Evolutionary conservation across 495 filamentous ascomycete genomes (phyloP), one percentile per base, ranked within the genome.

Genomic region (Aspergillus ostianus): DNA sequence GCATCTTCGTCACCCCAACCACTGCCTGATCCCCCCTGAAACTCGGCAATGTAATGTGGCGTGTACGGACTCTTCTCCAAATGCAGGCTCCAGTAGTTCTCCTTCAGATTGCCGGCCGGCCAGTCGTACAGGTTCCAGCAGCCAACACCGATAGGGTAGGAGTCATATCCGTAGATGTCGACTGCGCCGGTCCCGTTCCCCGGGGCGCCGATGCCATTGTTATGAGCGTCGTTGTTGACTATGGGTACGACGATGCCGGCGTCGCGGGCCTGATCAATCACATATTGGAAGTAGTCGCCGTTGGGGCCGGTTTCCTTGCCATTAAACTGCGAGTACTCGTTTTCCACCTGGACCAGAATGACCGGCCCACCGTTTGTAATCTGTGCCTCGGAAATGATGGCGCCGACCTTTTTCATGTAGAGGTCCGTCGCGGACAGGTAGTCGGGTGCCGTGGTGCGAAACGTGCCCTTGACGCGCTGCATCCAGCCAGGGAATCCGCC

Each of bases 31-130:
- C 82, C 82, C 7, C 75, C 80, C 60, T 83, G 76, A 50, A 83
- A 84, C 58, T 84, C 82, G 2, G 82, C 71, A 10, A 83, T 58
- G 55, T 68, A 81, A 21, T 76, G 74, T 0, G 81, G 82, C 52
- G 83, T 81, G 0, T 79, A 82, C 57, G 65, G 79, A 2, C 77
- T 79, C 58, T 83, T 83, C 47, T 77, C 76, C 12, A 78, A 72
- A 66, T 84, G 84, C 82, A 80, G 84, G 58, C 84, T 74, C 53
- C 81, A 82, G 57, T 82, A 85, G 12, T 70, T 84, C 12, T 80
- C 73, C 19, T 77, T 74, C 4, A 84, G 69, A 56, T 69, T 77
- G 57, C 81, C 83, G 2, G 76, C 80, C n/a, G n/a, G n/a, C n/a
- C n/a, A n/a, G 19, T 71, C 65, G 47, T 81, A 67, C 15, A 73